Evolutionary conservation across 495 filamentous ascomycete species (phyloP).

Genomic region (Penicillium daleae): DNA sequence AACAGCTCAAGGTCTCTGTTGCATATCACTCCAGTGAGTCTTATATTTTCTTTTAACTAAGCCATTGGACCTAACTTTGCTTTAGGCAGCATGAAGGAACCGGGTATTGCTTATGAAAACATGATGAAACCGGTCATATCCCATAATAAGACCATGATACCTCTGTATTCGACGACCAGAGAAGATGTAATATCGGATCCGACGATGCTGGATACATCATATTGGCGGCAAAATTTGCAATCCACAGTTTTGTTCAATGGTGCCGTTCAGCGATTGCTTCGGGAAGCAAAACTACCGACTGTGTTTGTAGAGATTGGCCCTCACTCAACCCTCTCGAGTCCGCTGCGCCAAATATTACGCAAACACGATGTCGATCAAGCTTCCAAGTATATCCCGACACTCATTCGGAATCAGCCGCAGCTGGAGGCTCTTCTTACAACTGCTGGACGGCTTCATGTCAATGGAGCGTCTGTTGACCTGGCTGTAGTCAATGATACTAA

Average conservation of each 20-base stretch:
- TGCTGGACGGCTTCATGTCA: slow-evolving; percentile 34
- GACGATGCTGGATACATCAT: slow-evolving; percentile 34
- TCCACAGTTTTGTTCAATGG: slow-evolving; percentile 24
- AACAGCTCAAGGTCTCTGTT: slow-evolving; percentile 40
- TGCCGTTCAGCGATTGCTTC: slow-evolving; percentile 28
- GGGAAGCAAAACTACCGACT: neutral
- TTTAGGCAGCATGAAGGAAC: slow-evolving; percentile 5
- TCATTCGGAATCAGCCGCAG: slow-evolving; percentile 24
- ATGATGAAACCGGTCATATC: neutral
- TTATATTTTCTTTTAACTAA: neutral
- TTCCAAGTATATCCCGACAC: slow-evolving; percentile 34
- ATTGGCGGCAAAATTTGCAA: slow-evolving; percentile 42
- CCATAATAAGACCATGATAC: slow-evolving; percentile 3
- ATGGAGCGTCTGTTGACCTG: slow-evolving; percentile 28
- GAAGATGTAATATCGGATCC: slow-evolving; percentile 15
- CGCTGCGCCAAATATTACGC: slow-evolving; percentile 49
- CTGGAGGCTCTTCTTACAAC: slow-evolving; percentile 26
- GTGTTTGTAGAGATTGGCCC: slow-evolving; percentile 63
- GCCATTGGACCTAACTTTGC: neutral
- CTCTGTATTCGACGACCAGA: slow-evolving; percentile 27
- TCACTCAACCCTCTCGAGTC: slow-evolving; percentile 59
- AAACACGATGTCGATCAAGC: neutral
- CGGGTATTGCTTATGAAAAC: neutral
- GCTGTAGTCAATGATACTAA: slow-evolving; percentile 31
- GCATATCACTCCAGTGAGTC: slow-evolving; percentile 51